Percentiles rank a stretch among this genome's conserved stretches.
phyloP scores from a whole-genome alignment of 148 eudicot species.

The Drosera capensis region DNA sequence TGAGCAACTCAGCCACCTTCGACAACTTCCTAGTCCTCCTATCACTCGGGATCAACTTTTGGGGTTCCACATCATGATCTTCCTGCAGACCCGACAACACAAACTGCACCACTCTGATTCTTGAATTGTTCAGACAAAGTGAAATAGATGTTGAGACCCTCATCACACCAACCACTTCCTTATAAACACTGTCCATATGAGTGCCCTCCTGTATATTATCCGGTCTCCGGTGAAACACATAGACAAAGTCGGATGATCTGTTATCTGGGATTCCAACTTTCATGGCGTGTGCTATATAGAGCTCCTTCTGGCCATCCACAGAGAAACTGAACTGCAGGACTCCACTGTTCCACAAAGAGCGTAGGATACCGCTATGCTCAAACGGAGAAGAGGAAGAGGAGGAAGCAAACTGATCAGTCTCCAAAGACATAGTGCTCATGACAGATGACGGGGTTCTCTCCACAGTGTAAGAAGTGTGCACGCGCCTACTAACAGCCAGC shows the following conservation, averaged over 20 bases:
- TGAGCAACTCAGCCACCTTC: slow-evolving; percentile 44
- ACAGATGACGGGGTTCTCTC: slow-evolving; percentile 25
- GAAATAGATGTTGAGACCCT: slow-evolving; percentile 43
- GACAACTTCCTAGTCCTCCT: slow-evolving; percentile 41
- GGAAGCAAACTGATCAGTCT: slow-evolving; percentile 24
- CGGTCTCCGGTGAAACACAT: slow-evolving; percentile 34
- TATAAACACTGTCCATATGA: slow-evolving; percentile 10
- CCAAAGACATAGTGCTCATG: slow-evolving; percentile 24
- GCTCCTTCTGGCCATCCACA: slow-evolving; percentile 50
- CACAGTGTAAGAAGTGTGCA: slow-evolving; percentile 16
- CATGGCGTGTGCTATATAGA: slow-evolving; percentile 38
- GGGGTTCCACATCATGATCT: slow-evolving; percentile 17
- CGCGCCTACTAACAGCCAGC: slow-evolving; percentile 7
- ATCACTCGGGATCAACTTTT: slow-evolving; percentile 14
- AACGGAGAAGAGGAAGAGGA: slow-evolving; percentile 14
- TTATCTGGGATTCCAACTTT: slow-evolving; percentile 19
- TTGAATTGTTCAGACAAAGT: slow-evolving; percentile 24
- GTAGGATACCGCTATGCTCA: slow-evolving; percentile 54
- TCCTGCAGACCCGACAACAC: slow-evolving; percentile 37
- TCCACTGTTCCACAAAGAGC: slow-evolving; percentile 47
- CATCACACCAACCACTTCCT: slow-evolving; percentile 57
- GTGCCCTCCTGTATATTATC: slow-evolving; percentile 10
- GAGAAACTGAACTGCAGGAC: slow-evolving; percentile 59
- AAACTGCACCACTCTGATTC: slow-evolving; percentile 55
- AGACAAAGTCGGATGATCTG: slow-evolving; percentile 33